Percentiles rank a stretch among this genome's conserved stretches.
These are phyloP conservation scores for Phaffia australis DNA, from an alignment of 768 basidiomycete species.

Conservation along the genomic window DNA sequence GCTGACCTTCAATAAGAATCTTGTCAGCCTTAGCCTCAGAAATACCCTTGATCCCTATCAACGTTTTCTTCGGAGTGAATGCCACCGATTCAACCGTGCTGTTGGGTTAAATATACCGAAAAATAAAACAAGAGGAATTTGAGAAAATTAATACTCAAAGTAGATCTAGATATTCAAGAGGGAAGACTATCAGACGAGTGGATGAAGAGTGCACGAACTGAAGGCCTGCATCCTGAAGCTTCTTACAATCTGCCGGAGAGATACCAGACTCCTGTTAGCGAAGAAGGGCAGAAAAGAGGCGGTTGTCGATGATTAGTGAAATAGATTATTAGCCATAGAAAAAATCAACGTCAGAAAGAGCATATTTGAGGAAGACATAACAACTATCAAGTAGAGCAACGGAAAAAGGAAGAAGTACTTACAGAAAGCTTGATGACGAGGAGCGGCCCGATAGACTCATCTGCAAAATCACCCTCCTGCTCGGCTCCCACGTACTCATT, in stretches of 20 bases:
- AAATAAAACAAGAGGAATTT: not conserved
- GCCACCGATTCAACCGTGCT: constrained; percentile 85
- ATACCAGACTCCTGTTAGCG: constrained; percentile 68
- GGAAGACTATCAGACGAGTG: not conserved
- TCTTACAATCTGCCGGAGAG: constrained; percentile 82
- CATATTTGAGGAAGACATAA: no score
- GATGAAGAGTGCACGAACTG: constrained; percentile 37
- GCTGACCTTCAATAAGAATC: constrained; percentile 76
- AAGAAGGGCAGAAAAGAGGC: not conserved
- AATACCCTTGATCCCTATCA: constrained; percentile 88
- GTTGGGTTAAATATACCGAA: not conserved
- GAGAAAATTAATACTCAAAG: not conserved
- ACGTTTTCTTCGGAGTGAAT: constrained; percentile 86
- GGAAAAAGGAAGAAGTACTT: constrained; percentile 16
- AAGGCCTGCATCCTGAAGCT: constrained; percentile 79
- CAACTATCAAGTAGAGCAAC: not conserved
- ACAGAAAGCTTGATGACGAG: constrained; percentile 59
- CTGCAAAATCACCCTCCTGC: constrained; percentile 40
- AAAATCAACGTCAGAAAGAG: not conserved
- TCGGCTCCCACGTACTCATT: constrained; percentile 41
- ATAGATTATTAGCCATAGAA: not conserved
- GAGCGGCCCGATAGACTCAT: constrained; percentile 63
- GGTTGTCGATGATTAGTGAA: not conserved
- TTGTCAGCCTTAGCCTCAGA: constrained; percentile 96
- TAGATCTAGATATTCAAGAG: no score